Base-by-base conservation (phyloP, 2,329 filamentous ascomycete genomes). In the Ascochyta koolunga region DNA sequence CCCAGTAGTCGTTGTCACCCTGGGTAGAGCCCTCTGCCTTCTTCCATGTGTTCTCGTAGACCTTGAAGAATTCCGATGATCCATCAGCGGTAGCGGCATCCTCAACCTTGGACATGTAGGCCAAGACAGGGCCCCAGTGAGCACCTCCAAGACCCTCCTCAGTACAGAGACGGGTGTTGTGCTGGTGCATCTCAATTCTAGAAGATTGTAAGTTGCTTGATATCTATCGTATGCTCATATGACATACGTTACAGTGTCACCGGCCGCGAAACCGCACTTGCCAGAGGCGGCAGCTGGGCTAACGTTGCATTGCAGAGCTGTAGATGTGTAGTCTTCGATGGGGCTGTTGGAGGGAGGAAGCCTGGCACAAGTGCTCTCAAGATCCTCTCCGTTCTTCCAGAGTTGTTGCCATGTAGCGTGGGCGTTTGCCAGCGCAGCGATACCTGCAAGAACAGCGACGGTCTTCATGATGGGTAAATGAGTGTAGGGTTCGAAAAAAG, bases 91-190 rank as follows among this genome's bases (percentile, higher is more conserved):
- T 60, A 24, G 74, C 71, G 15, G 75, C 72, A 4, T 82, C 80
- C 16, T 69, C 65, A 11, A 69, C 66, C 52, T 67, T 65, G 45
- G 60, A 56, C 62, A 84, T 79, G 68, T 82, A 85, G 51, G 80
- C 82, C 58, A 82, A 76, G 63, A 84, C 70, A 32, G 82, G 82
- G 8, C 82, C 82, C 70, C 77, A 73, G 74, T 84, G 82, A 40
- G 78, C 65, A 35, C 66, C 66, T 29, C 66, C 66, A 32, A 69
- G 58, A 21, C 56, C 66, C 54, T 69, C 60, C 50, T 62, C 51
- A 3, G 48, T 66, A 59, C 65, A 67, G 29, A 46, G 40, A 40
- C 66, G 64, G 53, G 19, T 52, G 56, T 61, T 65, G 45, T 63
- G 66, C 50, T 69, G 66, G 54, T 69, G 67, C 67, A 69, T 69